phyloP scores from a whole-genome alignment of 192 early-diverging fungal species.

The Diversispora eburnea region DNA sequence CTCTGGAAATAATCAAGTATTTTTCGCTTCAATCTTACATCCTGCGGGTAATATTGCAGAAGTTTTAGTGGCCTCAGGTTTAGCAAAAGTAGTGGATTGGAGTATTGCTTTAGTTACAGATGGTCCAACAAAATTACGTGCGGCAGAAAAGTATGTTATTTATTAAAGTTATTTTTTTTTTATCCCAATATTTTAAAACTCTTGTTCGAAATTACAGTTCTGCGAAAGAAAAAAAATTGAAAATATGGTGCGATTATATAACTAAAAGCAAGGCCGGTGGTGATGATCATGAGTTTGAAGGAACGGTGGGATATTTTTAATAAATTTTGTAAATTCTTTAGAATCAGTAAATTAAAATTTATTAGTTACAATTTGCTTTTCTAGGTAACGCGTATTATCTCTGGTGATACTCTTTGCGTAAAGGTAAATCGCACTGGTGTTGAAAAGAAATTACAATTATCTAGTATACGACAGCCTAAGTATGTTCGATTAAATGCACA shows the following conservation, averaged over 20 bases:
- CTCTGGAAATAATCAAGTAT: constrained; percentile 59
- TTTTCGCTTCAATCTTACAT: constrained; percentile 75
- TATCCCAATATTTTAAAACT: background rate
- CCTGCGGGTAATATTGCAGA: constrained; percentile 92
- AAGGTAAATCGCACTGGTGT: constrained; percentile 22
- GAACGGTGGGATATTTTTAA: constrained; percentile 24
- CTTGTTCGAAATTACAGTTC: constrained; percentile 17
- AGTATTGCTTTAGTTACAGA: constrained; percentile 73
- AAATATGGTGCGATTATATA: constrained; percentile 84
- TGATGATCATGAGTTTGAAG: constrained; percentile 54
- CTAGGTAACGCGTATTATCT: constrained; percentile 48
- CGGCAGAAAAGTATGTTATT: constrained; percentile 65
- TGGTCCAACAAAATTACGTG: constrained; percentile 64
- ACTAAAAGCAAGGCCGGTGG: constrained; percentile 48
- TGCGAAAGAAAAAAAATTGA: constrained; percentile 76
- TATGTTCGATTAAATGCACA: background rate
- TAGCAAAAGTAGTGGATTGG: constrained; percentile 88
- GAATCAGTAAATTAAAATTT: background rate
- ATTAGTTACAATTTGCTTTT: background rate
- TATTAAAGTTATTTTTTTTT: background rate
- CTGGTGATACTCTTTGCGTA: constrained; percentile 55
- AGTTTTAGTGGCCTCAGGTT: constrained; percentile 70
- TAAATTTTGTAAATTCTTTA: background rate
- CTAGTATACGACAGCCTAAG: constrained; percentile 39
- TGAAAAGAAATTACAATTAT: constrained; percentile 42